Evolutionary conservation across 306 rosid species (phyloP).

Genomic region (Delonix regia): DNA sequence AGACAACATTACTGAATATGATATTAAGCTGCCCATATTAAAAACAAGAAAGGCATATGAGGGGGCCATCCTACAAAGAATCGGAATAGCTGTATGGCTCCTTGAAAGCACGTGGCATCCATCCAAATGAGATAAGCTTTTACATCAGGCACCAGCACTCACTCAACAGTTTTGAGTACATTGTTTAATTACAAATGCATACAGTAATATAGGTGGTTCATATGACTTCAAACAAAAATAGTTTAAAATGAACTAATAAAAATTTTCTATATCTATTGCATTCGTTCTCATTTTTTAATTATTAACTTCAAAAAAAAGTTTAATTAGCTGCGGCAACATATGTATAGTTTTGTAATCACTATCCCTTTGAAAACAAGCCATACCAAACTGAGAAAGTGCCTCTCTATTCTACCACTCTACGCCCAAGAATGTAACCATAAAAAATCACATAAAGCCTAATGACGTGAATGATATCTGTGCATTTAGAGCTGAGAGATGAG

Average conservation of each 20-base stretch:
- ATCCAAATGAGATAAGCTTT: neutral
- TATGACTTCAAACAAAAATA: too few relatives aligned
- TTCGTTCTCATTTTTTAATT: too few relatives aligned
- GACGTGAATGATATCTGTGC: neutral
- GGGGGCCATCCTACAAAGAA: neutral
- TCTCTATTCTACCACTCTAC: neutral
- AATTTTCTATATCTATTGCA: too few relatives aligned
- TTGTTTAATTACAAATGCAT: neutral
- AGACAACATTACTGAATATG: constrained; percentile 11
- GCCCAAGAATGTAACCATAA: neutral
- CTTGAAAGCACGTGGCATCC: neutral
- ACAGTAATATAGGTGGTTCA: too few relatives aligned
- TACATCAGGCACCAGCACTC: neutral
- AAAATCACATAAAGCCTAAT: neutral
- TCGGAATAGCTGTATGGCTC: neutral
- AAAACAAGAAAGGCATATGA: neutral
- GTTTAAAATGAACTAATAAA: too few relatives aligned
- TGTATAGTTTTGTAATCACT: neutral
- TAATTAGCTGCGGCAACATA: too few relatives aligned
- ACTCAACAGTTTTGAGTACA: neutral
- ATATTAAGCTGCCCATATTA: neutral
- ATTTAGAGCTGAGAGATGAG: neutral
- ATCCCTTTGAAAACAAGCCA: neutral
- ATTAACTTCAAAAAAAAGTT: too few relatives aligned
- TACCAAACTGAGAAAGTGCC: neutral